Evolutionary conservation across 2,329 filamentous ascomycete genomes (phyloP).

Genomic region (Curvularia lunata): DNA sequence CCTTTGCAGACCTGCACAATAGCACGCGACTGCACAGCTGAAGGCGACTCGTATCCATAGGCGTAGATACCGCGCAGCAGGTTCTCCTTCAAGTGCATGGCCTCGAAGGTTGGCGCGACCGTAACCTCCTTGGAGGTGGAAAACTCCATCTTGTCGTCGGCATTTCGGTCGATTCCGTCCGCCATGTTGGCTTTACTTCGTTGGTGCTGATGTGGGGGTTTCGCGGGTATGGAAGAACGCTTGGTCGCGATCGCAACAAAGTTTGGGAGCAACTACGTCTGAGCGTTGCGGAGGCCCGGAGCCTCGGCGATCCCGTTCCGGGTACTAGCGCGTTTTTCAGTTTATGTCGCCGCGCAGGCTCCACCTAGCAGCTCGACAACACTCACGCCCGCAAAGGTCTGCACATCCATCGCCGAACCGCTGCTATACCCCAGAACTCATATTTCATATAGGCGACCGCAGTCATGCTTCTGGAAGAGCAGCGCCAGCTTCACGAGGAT

Average conservation of each 20-base stretch:
- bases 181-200: constrained; percentile 69
- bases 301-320: constrained; percentile 21
- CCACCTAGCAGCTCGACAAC: constrained; percentile 21
- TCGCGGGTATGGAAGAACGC: constrained; percentile 11
- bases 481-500: constrained; percentile 94
- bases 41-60: constrained; percentile 97
- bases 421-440: constrained; percentile 24
- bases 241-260: constrained; percentile 24
- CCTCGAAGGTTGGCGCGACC: constrained; percentile 76
- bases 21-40: constrained; percentile 94
- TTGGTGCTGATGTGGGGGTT: background rate
- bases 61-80: constrained; percentile 96
- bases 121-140: constrained; percentile 97
- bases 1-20: constrained; percentile 99
- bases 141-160: constrained; percentile 97
- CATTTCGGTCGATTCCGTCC: constrained; percentile 89
- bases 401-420: constrained; percentile 20
- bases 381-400: constrained; percentile 32
- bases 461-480: constrained; percentile 84
- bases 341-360: constrained; percentile 22
- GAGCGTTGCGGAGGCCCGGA: constrained; percentile 24
- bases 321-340: constrained; percentile 25
- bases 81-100: constrained; percentile 96
- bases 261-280: constrained; percentile 28
- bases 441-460: constrained; percentile 28